Conservation (phyloP, 441 rosid species). For the Pelargonium fulgidum region DNA sequence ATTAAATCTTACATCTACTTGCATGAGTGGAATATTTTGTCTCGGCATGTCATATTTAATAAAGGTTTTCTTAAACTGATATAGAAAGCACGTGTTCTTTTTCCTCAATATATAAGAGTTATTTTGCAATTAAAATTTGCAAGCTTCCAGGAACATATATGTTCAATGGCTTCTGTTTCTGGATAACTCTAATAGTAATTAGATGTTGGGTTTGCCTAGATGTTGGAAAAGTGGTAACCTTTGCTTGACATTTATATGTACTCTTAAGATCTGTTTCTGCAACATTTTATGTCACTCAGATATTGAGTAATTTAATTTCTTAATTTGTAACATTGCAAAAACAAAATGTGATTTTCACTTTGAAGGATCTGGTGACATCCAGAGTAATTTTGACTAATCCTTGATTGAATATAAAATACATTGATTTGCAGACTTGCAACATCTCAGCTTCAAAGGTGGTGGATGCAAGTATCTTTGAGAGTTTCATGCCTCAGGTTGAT, state of each 20-base stretch:
- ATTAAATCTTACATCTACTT: conserved; percentile 10
- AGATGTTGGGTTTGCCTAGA: neutral
- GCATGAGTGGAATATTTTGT: conserved; percentile 10
- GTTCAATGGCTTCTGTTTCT: neutral
- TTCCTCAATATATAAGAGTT: neutral
- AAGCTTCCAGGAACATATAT: neutral
- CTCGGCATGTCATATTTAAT: conserved; percentile 1
- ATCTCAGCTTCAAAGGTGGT: conserved; percentile 22
- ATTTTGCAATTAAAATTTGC: neutral
- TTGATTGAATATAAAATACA: conserved; percentile 10
- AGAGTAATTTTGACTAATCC: neutral
- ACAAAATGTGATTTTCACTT: neutral
- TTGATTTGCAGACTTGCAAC: conserved; percentile 24
- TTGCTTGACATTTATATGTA: neutral
- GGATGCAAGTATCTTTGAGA: conserved; percentile 29
- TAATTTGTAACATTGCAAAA: neutral
- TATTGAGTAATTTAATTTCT: neutral
- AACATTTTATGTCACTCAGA: conserved; percentile 1
- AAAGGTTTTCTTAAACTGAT: conserved; percentile 1
- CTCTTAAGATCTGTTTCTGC: neutral
- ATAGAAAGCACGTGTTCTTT: neutral
- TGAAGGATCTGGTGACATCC: neutral
- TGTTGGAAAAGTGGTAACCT: neutral
- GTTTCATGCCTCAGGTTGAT: conserved; percentile 41
- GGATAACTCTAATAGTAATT: neutral